A percentile compares a stretch with the other conserved stretches of the same genome.
These are phyloP conservation scores for Bruguiera parviflora DNA, from an alignment of 345 rosid species.

Conservation along the genomic window DNA sequence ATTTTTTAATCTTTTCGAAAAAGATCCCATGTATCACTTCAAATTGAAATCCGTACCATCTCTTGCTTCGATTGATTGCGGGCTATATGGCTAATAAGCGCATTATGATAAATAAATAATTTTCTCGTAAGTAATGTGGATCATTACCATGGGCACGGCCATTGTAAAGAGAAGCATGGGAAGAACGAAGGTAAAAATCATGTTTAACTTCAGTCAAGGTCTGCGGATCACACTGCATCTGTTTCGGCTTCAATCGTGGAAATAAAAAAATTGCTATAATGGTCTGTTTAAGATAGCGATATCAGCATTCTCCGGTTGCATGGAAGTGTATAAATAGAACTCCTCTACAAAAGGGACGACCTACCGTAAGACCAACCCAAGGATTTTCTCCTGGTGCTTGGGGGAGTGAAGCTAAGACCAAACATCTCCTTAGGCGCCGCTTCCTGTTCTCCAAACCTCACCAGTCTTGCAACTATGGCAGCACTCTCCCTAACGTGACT, in stretches of 20 bases:
- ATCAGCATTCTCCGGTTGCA: background rate
- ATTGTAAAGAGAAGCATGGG: too few species aligned
- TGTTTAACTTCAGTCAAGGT: background rate
- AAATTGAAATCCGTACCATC: too few species aligned
- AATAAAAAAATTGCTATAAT: background rate
- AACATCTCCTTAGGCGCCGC: slow-evolving; percentile 78
- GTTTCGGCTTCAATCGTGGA: background rate
- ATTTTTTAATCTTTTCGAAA: too few species aligned
- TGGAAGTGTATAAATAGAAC: background rate
- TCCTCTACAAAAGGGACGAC: slow-evolving; percentile 42
- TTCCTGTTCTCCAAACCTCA: slow-evolving; percentile 76
- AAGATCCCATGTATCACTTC: too few species aligned
- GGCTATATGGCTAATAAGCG: too few species aligned
- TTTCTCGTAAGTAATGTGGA: too few species aligned
- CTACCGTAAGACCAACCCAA: slow-evolving; percentile 72
- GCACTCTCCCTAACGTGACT: slow-evolving; percentile 66
- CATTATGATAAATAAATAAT: too few species aligned
- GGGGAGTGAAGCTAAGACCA: slow-evolving; percentile 81
- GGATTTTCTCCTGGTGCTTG: slow-evolving; percentile 47
- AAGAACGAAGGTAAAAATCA: background rate
- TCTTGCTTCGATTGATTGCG: too few species aligned
- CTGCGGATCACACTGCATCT: background rate
- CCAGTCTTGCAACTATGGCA: slow-evolving; percentile 69
- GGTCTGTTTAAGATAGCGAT: background rate
- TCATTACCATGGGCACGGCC: too few species aligned